phyloP scores from a whole-genome alignment of 192 early-diverging fungal species.

The Podila horticola region DNA sequence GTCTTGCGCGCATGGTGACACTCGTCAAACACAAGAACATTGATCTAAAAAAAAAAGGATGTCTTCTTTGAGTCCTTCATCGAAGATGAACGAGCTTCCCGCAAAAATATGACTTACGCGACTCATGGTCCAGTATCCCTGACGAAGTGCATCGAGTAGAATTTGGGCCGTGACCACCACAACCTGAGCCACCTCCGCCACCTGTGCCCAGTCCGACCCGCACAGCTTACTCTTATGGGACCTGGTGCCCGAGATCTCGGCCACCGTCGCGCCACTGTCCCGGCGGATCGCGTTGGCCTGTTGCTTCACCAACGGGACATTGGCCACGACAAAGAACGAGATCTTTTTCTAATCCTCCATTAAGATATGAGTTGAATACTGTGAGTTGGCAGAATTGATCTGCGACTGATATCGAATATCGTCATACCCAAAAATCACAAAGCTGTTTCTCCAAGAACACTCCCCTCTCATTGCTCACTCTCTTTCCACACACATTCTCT shows the following conservation, averaged over 20 bases:
- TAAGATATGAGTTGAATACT: neutral
- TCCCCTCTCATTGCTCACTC: too few relatives aligned
- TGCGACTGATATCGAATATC: too few relatives aligned
- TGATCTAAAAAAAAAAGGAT: slow-evolving; percentile 58
- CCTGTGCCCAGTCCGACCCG: slow-evolving; percentile 64
- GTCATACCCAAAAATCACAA: too few relatives aligned
- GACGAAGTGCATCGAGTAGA: slow-evolving; percentile 77
- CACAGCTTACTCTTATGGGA: slow-evolving; percentile 74
- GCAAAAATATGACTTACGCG: too few relatives aligned
- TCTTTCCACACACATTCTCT: too few relatives aligned
- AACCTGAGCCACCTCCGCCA: slow-evolving; percentile 71
- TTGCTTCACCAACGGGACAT: slow-evolving; percentile 88
- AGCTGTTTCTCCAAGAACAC: too few relatives aligned
- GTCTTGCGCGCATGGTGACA: slow-evolving; percentile 85
- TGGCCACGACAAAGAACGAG: slow-evolving; percentile 84
- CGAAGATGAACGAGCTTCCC: too few relatives aligned
- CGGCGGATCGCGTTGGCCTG: slow-evolving; percentile 77
- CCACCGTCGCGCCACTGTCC: slow-evolving; percentile 74
- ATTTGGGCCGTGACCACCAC: slow-evolving; percentile 91
- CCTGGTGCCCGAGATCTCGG: slow-evolving; percentile 69
- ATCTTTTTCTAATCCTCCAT: slow-evolving; percentile 50
- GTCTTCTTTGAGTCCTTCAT: neutral
- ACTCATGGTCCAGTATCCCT: slow-evolving; percentile 3
- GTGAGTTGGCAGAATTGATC: too few relatives aligned
- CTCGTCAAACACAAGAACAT: slow-evolving; percentile 92